Conservation (phyloP, 257 asterid species). For the Fraxinus anomala region DNA sequence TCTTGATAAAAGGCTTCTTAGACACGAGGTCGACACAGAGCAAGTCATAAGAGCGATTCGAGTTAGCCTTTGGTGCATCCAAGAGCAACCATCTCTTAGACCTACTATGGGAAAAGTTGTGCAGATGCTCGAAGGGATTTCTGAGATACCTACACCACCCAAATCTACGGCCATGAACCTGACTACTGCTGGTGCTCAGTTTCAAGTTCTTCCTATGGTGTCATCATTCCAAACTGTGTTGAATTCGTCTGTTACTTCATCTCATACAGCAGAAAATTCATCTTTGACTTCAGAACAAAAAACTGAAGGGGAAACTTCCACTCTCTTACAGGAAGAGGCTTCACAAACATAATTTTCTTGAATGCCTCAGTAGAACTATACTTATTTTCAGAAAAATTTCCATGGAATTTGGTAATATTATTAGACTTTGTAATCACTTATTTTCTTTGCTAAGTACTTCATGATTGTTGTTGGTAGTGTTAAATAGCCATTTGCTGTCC, state of each 20-base stretch:
- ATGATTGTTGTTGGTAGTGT: too few species aligned
- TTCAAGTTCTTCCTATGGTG: slow-evolving; percentile 33
- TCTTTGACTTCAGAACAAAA: slow-evolving; percentile 32
- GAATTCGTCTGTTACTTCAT: slow-evolving; percentile 12
- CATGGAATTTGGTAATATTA: too few species aligned
- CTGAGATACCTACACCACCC: slow-evolving; percentile 54
- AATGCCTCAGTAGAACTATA: too few species aligned
- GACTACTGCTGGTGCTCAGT: slow-evolving; percentile 26
- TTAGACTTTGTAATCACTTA: too few species aligned
- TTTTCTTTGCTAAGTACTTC: too few species aligned
- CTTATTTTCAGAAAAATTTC: not conserved
- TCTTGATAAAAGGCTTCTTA: slow-evolving; percentile 49
- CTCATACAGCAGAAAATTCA: slow-evolving; percentile 18
- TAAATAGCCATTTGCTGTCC: too few species aligned
- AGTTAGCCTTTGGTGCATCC: slow-evolving; percentile 86
- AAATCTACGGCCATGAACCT: slow-evolving; percentile 35
- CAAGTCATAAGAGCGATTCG: slow-evolving; percentile 50
- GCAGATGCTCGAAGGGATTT: slow-evolving; percentile 75
- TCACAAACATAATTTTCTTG: not conserved
- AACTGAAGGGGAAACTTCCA: slow-evolving; percentile 31
- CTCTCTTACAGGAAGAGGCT: slow-evolving; percentile 19
- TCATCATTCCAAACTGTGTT: slow-evolving; percentile 38
- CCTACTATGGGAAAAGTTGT: slow-evolving; percentile 77
- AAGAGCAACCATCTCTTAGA: slow-evolving; percentile 67
- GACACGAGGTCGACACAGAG: slow-evolving; percentile 49